These are phyloP conservation scores for Xanthoparmelia taractica DNA, from an alignment of 495 filamentous ascomycete species.

Conservation along the genomic window DNA sequence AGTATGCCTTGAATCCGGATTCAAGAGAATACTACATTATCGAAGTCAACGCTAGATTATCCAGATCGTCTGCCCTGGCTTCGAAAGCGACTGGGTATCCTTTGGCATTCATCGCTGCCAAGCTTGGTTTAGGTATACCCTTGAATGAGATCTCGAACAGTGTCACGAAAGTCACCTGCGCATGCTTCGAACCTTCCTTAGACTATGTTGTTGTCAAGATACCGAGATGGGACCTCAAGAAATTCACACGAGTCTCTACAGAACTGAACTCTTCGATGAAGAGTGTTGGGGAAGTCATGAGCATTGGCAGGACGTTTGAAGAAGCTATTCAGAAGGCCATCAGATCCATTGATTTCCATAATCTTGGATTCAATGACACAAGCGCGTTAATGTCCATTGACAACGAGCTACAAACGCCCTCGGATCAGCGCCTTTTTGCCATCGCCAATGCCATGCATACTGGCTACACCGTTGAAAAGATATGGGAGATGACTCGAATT, in stretches of 20 bases:
- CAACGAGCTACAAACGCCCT: conserved; percentile 90
- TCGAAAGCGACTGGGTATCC: conserved; percentile 98
- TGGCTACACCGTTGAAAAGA: conserved; percentile 89
- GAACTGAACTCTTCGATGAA: conserved; percentile 97
- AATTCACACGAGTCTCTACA: conserved; percentile 93
- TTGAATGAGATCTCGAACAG: conserved; percentile 95
- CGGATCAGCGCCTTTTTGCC: conserved; percentile 93
- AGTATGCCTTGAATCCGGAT: conserved; percentile 95
- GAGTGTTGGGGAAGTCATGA: conserved; percentile 99
- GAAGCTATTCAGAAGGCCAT: conserved; percentile 99
- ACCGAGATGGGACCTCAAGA: conserved; percentile 96
- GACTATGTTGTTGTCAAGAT: conserved; percentile 99
- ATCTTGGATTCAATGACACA: conserved; percentile 87
- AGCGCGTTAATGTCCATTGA: conserved; percentile 91
- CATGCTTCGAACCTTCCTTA: conserved; percentile 97
- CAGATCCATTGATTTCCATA: conserved; percentile 86
- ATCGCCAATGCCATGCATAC: conserved; percentile 95
- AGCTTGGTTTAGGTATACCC: conserved; percentile 88
- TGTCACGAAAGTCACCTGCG: conserved; percentile 91
- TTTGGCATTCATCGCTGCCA: conserved; percentile 91
- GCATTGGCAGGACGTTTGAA: conserved; percentile 92
- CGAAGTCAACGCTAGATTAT: conserved; percentile 96
- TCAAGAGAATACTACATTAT: conserved; percentile 98
- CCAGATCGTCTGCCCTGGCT: conserved; percentile 89
- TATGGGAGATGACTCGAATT: conserved; percentile 96